Evolutionary conservation across 345 rosid genomes (phyloP).

Genomic region (Limnanthes douglasii): DNA sequence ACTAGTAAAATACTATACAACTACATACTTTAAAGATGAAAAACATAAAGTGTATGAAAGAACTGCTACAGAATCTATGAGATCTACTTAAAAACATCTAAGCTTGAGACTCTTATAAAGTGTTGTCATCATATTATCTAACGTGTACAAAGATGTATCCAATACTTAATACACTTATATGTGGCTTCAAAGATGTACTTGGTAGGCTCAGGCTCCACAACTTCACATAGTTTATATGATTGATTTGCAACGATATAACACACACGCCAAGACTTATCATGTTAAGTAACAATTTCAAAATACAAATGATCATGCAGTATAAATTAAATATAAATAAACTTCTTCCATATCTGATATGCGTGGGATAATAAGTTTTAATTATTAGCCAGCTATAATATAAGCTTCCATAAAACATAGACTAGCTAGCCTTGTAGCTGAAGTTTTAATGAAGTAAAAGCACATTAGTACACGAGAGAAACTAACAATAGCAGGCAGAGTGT

Average conservation of each 20-base stretch:
- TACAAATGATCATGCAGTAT: constrained; percentile 2
- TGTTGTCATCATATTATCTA: not conserved
- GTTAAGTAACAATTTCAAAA: constrained; percentile 3
- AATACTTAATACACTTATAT: constrained; percentile 6
- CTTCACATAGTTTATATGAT: constrained; percentile 73
- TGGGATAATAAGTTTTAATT: no score
- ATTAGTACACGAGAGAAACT: constrained; percentile 73
- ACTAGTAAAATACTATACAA: no score
- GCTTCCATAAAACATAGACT: no score
- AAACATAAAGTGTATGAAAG: no score
- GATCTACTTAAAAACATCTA: no score
- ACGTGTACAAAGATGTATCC: not conserved
- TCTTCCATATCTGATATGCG: not conserved
- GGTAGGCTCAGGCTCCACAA: constrained; percentile 75
- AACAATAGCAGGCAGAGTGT: constrained; percentile 84
- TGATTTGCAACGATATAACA: constrained; percentile 86
- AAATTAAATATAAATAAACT: not conserved
- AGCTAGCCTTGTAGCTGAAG: constrained; percentile 1
- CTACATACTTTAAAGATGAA: no score
- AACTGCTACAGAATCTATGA: no score
- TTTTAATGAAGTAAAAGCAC: not conserved
- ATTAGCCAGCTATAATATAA: no score
- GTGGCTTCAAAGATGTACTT: no score
- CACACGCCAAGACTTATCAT: constrained; percentile 90
- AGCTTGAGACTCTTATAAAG: no score